Evolutionary conservation across 441 rosid species (phyloP), one percentile per base, ranked within the genome.

Genomic region (Populus tomentosa): DNA sequence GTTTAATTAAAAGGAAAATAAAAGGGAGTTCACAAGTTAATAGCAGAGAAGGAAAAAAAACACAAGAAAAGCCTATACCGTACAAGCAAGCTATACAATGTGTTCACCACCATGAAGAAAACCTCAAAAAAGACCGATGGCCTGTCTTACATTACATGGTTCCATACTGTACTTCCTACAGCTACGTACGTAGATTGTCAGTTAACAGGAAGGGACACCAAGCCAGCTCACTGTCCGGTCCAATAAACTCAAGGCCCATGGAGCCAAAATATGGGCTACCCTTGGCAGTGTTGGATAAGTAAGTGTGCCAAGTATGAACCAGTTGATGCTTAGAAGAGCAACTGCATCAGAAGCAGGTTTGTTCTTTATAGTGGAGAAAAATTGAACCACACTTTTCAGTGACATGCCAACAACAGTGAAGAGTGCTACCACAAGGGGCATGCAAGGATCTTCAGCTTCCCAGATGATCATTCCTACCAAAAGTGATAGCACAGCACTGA

Each of bases 281-380:
- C 77, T 89, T 0, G 96, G 97, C 38, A 95, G 69, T 7, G 89
- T 82, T 0, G 95, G 97, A 77, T 86, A 93, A 24, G 92, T 86
- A 20, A 95, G 94, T 1, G 90, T 82, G 67, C 98, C 98, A 0
- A 95, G 89, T 14, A 93, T 80, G 81, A 93, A 95, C 89, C 96
- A 92, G 74, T 93, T 93, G 70, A 95, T 82, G 82, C 94, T 93
- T 84, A 95, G 76, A 24, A 95, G 86, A 63, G 95, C 95, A 40
- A 91, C 87, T 0, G 93, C 97, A 77, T 95, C 94, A 30, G 90
- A 87, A 71, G 95, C 93, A 35, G 92, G 94, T 75, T 82, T 90
- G 86, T 89, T 86, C 76, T 76, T 86, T 78, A 88, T 81, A 9
- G 87, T 88, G 11, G 89, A 90, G 90, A 92, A 88, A 78, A 91